Percentiles rank a stretch among this genome's conserved stretches.
Evolutionary conservation across 108 stramenopile genomes (phyloP).

Genomic region (Schizochytrium sp.): DNA sequence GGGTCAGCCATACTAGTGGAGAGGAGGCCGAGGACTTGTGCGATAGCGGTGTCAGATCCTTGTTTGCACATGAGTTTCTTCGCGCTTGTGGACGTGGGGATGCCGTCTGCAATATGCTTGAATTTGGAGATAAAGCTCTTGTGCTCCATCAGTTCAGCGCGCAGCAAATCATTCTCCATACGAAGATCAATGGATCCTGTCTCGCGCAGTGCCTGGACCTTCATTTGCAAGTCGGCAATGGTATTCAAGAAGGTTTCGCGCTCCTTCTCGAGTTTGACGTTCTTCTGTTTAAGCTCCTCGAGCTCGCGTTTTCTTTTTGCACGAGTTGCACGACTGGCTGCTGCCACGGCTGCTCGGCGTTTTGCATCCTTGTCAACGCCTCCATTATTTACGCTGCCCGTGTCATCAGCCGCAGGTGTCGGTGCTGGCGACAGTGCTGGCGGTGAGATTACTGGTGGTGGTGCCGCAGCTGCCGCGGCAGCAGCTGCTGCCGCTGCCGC

Average conservation of each 20-base stretch:
- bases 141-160: constrained; percentile 54
- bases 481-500: neutral
- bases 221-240: constrained; percentile 58
- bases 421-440: neutral
- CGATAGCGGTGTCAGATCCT: constrained; percentile 55
- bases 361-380: constrained; percentile 47
- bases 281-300: constrained; percentile 58
- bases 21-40: constrained; percentile 49
- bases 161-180: constrained; percentile 46
- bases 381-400: neutral
- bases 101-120: constrained; percentile 59
- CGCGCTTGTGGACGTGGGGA: constrained; percentile 36
- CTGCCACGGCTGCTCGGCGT: constrained; percentile 53
- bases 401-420: neutral
- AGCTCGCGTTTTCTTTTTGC: constrained; percentile 51
- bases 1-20: constrained; percentile 60
- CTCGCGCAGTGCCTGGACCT: constrained; percentile 54
- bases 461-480: neutral
- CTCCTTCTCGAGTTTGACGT: constrained; percentile 48
- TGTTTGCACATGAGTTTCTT: constrained; percentile 60
- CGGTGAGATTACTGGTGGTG: constrained; percentile 26
- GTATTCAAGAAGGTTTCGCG: constrained; percentile 56
- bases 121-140: constrained; percentile 51
- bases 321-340: constrained; percentile 49
- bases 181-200: constrained; percentile 54